Base-by-base conservation (phyloP, 2,329 filamentous ascomycete species). In the Cladosporium sp. region DNA sequence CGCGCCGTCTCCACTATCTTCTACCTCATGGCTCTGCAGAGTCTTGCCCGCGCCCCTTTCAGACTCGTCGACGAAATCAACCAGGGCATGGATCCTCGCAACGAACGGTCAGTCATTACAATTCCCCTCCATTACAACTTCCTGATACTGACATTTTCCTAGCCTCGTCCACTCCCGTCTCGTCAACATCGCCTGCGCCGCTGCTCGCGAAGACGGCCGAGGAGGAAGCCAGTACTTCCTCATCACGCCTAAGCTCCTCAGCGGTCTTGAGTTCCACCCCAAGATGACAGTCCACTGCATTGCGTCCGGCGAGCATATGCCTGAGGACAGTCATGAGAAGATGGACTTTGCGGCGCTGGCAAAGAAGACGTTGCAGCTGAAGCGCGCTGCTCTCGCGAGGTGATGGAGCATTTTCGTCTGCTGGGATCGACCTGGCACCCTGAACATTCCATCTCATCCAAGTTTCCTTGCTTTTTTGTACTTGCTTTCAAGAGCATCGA, bases 1-100 rank as follows among this genome's bases (percentile, higher is more conserved):
- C 88, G 94, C 60, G 91, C 94, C 22, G 93, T 99, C 20, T 96
- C 91, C 20, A 99, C 94, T 14, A 96, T 97, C 70, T 99, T 97
- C 82, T 99, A 95, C 77, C 90, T 99, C 59, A 97, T 99, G 92
- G 91, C 94, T 5, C 84, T 99, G 25, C 94, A 99, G 74, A 90
- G 90, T 51, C 87, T 99, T 68, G 93, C 94, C 15, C 89, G 92
- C 68, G 92, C 92, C 3, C 94, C 94, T 1, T 99, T 99, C 83
- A 91, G 94, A 55, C 93, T 99, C 51, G 94, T 99, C 60, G 94
- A 99, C 75, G 94, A 99, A 78, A 99, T 99, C 81, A 99, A 99
- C 72, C 94, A 99, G 76, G 94, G 94, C 65, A 99, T 99, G 94
- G 94, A 99, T 73, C 94, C 93, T 43, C 88, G 94, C 68, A 99